Conservation (phyloP, 176 grass and related monocot genomes). For the Ensete ventricosum region DNA sequence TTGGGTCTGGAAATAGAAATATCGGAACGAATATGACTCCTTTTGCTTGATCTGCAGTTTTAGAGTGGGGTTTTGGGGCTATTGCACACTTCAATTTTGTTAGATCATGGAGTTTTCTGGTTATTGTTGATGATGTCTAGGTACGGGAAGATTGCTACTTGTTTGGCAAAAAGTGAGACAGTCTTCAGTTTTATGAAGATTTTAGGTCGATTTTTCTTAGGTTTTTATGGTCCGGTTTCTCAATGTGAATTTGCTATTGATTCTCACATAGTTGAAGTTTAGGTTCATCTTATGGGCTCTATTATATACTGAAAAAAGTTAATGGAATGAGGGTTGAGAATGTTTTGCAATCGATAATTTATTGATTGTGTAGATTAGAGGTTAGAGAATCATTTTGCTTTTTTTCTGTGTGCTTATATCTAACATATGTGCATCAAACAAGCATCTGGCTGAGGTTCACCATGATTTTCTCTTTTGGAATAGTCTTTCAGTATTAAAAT, state of each 20-base stretch:
- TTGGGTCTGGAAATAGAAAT: neutral
- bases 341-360: neutral
- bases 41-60: neutral
- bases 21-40: neutral
- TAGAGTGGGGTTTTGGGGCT: neutral
- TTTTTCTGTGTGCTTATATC: neutral
- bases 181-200: neutral
- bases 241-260: neutral
- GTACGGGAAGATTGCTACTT: neutral
- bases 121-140: neutral
- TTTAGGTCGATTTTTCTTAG: neutral
- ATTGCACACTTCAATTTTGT: neutral
- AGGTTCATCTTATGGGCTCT: neutral
- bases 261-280: neutral
- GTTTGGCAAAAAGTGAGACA: neutral
- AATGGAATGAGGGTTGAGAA: neutral
- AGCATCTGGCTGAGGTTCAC: neutral
- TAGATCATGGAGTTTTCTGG: neutral
- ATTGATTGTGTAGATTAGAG: neutral
- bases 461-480: neutral
- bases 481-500: neutral
- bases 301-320: too few relatives aligned
- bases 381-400: neutral
- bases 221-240: neutral
- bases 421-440: neutral